Conservation (phyloP, 2,329 filamentous ascomycete species). For the Zasmidium cellare region DNA sequence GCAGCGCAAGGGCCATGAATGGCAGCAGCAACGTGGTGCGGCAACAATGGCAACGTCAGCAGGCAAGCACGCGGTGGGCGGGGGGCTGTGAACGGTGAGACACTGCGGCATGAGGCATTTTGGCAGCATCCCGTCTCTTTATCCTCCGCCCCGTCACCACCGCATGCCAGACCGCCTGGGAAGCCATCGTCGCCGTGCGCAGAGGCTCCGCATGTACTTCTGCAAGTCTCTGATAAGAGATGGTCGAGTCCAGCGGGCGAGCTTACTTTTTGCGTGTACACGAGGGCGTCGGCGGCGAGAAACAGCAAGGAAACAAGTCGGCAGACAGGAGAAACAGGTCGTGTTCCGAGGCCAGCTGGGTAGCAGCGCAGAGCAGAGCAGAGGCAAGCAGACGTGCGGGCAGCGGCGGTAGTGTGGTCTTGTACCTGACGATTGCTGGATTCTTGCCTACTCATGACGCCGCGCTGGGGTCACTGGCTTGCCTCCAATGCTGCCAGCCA, state of each 20-base stretch:
- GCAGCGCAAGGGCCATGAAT: background rate
- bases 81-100: slow-evolving; percentile 6
- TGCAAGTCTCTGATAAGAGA: slow-evolving; percentile 9
- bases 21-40: background rate
- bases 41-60: slow-evolving; percentile 7
- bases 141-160: background rate
- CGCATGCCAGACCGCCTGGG: slow-evolving; percentile 1
- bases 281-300: background rate
- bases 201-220: background rate
- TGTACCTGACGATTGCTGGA: background rate
- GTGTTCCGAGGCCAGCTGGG: background rate
- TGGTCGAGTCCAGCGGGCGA: background rate
- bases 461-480: background rate
- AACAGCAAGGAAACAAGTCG: background rate
- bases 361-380: background rate
- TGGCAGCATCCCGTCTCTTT: background rate
- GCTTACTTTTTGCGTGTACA: slow-evolving; percentile 3
- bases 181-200: background rate
- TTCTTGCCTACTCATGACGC: no score
- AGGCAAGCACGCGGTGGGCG: background rate
- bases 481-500: background rate
- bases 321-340: background rate
- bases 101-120: slow-evolving; percentile 6
- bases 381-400: background rate
- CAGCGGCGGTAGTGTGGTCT: background rate